phyloP scores from a whole-genome alignment of 371 early-diverging fungal genomes.

The Amoeboaphelidium protococcarum region DNA sequence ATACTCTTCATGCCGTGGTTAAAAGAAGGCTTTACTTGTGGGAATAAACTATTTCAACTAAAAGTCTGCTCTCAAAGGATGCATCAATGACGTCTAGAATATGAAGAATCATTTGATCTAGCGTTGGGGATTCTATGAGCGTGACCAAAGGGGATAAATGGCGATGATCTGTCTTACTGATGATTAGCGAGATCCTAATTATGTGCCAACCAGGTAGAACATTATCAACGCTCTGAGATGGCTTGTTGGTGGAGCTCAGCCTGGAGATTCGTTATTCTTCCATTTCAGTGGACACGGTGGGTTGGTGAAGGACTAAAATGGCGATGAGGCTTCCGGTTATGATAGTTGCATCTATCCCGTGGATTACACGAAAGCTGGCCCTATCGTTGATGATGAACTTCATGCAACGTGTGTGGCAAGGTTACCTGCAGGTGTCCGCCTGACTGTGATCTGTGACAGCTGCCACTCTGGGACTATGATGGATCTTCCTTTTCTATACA shows the following conservation, averaged over 20 bases:
- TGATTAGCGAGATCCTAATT: conserved; percentile 30
- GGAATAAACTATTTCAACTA: conserved; percentile 5
- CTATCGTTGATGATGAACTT: conserved; percentile 61
- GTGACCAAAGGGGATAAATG: conserved; percentile 5
- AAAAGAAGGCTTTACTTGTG: conserved; percentile 5
- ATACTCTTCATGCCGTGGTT: no score
- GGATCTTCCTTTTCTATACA: conserved; percentile 61
- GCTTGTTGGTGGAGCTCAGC: conserved; percentile 50
- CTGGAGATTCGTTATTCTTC: conserved; percentile 53
- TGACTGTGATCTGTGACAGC: conserved; percentile 57
- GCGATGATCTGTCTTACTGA: conserved; percentile 40
- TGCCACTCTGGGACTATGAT: conserved; percentile 40
- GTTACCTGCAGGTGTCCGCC: conserved; percentile 48
- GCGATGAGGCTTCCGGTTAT: conserved; percentile 60
- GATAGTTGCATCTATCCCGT: conserved; percentile 63
- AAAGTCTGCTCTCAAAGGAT: conserved; percentile 20
- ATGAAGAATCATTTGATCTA: conserved; percentile 45
- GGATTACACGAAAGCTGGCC: conserved; percentile 44
- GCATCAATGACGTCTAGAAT: conserved; percentile 72
- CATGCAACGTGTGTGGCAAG: conserved; percentile 48
- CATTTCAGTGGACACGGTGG: conserved; percentile 72
- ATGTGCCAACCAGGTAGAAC: conserved; percentile 42
- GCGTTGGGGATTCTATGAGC: conserved; percentile 6
- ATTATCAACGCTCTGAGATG: conserved; percentile 63
- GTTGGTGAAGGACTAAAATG: conserved; percentile 26